Percentiles rank a stretch among this genome's conserved stretches.
phyloP scores from a whole-genome alignment of 1,284 basidiomycete genomes.

The Microbotryomycetes sp. region DNA sequence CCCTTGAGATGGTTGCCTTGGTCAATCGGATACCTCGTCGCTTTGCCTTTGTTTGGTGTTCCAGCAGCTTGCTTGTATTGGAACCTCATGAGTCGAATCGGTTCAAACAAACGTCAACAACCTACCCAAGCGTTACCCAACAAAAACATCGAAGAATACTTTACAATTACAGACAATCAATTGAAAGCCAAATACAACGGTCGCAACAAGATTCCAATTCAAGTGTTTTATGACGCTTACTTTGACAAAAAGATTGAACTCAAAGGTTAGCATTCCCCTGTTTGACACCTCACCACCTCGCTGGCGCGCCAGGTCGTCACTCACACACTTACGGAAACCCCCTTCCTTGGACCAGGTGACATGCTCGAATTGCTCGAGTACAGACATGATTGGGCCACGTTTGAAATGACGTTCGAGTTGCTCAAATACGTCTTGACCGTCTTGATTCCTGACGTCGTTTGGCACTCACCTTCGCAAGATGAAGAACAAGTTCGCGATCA shows the following conservation, averaged over 20 bases:
- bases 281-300: no score
- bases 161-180: slow-evolving; percentile 78
- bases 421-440: slow-evolving; percentile 90
- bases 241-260: slow-evolving; percentile 96
- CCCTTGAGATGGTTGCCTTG: slow-evolving; percentile 58
- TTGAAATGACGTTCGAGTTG: slow-evolving; percentile 72
- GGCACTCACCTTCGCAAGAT: slow-evolving; percentile 85
- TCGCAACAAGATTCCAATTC: slow-evolving; percentile 89
- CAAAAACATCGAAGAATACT: slow-evolving; percentile 79
- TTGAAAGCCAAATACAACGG: slow-evolving; percentile 71
- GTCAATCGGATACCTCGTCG: slow-evolving; percentile 29
- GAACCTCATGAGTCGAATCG: slow-evolving; percentile 76
- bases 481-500: slow-evolving; percentile 93
- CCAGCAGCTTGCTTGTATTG: slow-evolving; percentile 63
- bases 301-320: no score
- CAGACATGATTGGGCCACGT: slow-evolving; percentile 90
- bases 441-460: slow-evolving; percentile 85
- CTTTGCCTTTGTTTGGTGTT: background rate
- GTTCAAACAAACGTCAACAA: slow-evolving; percentile 61
- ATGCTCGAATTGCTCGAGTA: slow-evolving; percentile 89
- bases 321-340: background rate
- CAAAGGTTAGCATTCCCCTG: slow-evolving; percentile 59
- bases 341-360: slow-evolving; percentile 55
- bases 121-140: slow-evolving; percentile 81
- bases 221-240: slow-evolving; percentile 94